Base-by-base conservation (phyloP, 2,329 filamentous ascomycete genomes). In the Anthostomella pinea region DNA sequence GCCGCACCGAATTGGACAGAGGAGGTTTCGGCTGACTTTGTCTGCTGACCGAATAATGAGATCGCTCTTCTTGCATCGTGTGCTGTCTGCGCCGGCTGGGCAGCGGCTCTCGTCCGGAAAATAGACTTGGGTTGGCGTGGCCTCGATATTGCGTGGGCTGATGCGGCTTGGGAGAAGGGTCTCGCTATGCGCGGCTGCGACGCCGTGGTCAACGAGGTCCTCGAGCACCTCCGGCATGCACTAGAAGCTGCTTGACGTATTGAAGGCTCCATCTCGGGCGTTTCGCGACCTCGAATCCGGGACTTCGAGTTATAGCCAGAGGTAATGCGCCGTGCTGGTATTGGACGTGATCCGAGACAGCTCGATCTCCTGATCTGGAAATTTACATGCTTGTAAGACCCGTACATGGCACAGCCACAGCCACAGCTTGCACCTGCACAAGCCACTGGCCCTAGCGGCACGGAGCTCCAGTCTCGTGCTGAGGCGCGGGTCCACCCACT, bases 141-240 rank as follows among this genome's bases (percentile, higher is more conserved):
- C 30, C 34, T 33, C 17, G 30, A 14, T 20, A 25, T 33, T 22
- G 38, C 19, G 16, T 40, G 40, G 20, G 38, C 30, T 31, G 47
- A 43, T 22, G 24, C 25, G 27, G 43, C 37, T 39, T 49, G 49
- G 3, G 50, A 55, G 33, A 56, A 48, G 11, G 51, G 33, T 35
- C 48, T 49, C 13, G 43, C 35, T 22, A 46, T 20, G 17, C 37
- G 39, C 15, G 47, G 41, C 11, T 41, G 46, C 32, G 47, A 27
- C 23, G 46, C 35, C 23, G 43, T 43, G 23, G 43, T 37, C n/a
- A 46, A 16, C 9, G 49, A 36, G 9, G 52, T 39, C 18, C 43
- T 48, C 23, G 56, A 30, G 35, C 58, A 61, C 21, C 45, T 49
- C 24, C 56, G 48, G 42, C 57, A 61, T 38, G 54, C 48, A 35